Evolutionary conservation across 2,329 filamentous ascomycete genomes (phyloP).

Genomic region (Trichoderma cornu-damae): DNA sequence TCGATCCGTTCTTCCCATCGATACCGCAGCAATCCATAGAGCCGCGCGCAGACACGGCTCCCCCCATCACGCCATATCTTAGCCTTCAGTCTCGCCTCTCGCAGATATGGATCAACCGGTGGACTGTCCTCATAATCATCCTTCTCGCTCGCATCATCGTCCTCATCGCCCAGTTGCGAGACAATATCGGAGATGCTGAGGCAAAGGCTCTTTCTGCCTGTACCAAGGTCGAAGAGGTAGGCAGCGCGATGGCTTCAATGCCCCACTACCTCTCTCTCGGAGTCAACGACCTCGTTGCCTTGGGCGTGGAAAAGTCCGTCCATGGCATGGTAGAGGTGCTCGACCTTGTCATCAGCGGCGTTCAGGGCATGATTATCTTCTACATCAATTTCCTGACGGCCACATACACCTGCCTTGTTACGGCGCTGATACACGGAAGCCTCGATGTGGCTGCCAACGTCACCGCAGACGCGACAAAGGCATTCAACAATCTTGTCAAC

Average conservation of each 20-base stretch:
- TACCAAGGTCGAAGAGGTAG: conserved; percentile 84
- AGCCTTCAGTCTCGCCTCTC: conserved; percentile 84
- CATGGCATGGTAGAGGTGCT: conserved; percentile 75
- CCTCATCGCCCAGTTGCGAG: conserved; percentile 65
- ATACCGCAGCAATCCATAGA: conserved; percentile 31
- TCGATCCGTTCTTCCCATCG: conserved; percentile 35
- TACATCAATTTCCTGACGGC: conserved; percentile 86
- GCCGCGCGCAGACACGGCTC: conserved; percentile 51
- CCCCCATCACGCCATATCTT: conserved; percentile 81
- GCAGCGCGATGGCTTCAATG: conserved; percentile 96
- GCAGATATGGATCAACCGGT: conserved; percentile 95
- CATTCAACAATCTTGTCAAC: conserved; percentile 47
- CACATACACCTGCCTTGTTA: conserved; percentile 86
- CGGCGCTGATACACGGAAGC: conserved; percentile 73
- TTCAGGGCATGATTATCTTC: conserved; percentile 86
- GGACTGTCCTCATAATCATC: conserved; percentile 85
- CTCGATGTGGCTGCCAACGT: conserved; percentile 59
- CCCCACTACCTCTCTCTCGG: conserved; percentile 88
- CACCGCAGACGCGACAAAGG: conserved; percentile 48
- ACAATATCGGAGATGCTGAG: conserved; percentile 71
- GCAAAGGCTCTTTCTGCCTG: conserved; percentile 81
- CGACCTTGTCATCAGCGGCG: conserved; percentile 70
- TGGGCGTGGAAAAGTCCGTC: conserved; percentile 74
- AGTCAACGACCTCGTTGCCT: conserved; percentile 79
- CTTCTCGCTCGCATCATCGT: conserved; percentile 78